phyloP scores from a whole-genome alignment of 257 asterid genomes.

The Solanum lignicaule region DNA sequence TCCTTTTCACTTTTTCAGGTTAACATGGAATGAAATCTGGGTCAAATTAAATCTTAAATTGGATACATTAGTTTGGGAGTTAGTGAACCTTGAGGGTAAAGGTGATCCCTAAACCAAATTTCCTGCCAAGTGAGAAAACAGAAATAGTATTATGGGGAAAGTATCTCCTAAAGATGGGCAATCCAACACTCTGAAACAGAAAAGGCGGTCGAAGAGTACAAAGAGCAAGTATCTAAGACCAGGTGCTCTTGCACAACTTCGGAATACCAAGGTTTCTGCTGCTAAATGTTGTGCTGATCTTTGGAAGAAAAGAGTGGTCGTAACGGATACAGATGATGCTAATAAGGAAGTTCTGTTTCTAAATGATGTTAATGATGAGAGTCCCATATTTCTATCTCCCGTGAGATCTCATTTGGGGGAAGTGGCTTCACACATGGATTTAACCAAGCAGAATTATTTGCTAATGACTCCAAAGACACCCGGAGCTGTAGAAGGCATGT shows the following conservation, averaged over 20 bases:
- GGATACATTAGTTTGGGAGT: background rate
- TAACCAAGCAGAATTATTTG: constrained; percentile 25
- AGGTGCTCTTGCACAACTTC: constrained; percentile 84
- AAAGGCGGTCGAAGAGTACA: constrained; percentile 33
- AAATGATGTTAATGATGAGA: constrained; percentile 14
- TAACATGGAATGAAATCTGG: background rate
- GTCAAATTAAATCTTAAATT: background rate
- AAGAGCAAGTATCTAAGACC: constrained; percentile 64
- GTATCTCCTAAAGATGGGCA: constrained; percentile 49
- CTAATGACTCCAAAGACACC: constrained; percentile 73
- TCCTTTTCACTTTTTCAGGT: background rate
- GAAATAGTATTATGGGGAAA: constrained; percentile 43
- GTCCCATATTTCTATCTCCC: constrained; percentile 39
- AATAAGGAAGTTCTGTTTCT: constrained; percentile 14
- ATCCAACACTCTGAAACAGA: constrained; percentile 38
- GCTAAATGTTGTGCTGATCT: constrained; percentile 69
- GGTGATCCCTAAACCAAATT: background rate
- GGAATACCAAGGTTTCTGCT: constrained; percentile 56
- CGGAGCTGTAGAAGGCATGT: constrained; percentile 24
- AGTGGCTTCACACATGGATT: constrained; percentile 15
- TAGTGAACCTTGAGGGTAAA: background rate
- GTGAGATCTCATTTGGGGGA: constrained; percentile 41
- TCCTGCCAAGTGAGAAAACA: background rate
- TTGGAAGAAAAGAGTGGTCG: constrained; percentile 65
- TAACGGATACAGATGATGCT: constrained; percentile 21